These are phyloP conservation scores for carrot (Daucus carota) DNA, from an alignment of 129 eudicot genomes.

Conservation along the genomic window DNA sequence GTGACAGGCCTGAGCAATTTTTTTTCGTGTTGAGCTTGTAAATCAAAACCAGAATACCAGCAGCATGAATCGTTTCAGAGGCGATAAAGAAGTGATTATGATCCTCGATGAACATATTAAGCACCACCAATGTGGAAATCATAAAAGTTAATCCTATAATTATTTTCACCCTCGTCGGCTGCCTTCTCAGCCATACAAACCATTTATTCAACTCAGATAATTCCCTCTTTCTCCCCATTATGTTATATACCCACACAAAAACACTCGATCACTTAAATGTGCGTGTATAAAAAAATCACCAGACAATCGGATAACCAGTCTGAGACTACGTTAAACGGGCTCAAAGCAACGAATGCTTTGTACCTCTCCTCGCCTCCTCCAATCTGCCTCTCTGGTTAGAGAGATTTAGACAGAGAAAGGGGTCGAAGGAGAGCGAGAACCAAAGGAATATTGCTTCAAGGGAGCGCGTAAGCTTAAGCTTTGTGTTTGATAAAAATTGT, in stretches of 20 bases:
- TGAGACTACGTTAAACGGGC: background rate
- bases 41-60: conserved; percentile 64
- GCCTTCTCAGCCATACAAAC: conserved; percentile 59
- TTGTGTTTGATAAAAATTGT: background rate
- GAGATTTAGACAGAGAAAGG: conserved; percentile 5
- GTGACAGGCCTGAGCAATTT: conserved; percentile 84
- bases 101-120: conserved; percentile 39
- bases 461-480: background rate
- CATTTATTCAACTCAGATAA: conserved; percentile 50
- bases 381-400: background rate
- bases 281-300: background rate
- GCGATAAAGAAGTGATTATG: conserved; percentile 59
- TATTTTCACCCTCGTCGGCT: conserved; percentile 51
- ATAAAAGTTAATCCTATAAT: conserved; percentile 32
- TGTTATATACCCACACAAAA: background rate
- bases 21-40: conserved; percentile 72
- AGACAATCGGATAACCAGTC: background rate
- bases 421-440: conserved; percentile 3
- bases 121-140: conserved; percentile 37
- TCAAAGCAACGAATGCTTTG: background rate
- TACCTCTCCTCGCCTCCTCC: conserved; percentile 9
- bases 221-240: conserved; percentile 58
- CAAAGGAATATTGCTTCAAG: conserved; percentile 1
- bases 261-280: background rate
- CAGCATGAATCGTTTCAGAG: conserved; percentile 59